A percentile compares a stretch with the other conserved stretches of the same genome.
These are phyloP conservation scores for Umbelopsis sp. DNA, from an alignment of 192 early-diverging fungal species.

Conservation along the genomic window DNA sequence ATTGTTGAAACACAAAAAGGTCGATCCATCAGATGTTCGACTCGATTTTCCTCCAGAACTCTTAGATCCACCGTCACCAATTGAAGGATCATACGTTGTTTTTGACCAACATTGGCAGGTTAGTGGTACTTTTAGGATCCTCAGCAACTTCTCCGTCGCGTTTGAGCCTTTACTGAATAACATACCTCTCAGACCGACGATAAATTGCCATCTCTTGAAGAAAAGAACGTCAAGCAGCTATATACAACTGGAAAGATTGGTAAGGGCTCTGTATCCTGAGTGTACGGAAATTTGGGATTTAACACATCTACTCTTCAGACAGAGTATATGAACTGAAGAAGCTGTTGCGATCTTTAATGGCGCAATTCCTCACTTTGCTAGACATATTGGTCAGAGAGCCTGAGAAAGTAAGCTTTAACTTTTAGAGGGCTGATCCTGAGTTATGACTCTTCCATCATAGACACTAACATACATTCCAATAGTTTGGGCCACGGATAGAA, in stretches of 20 bases:
- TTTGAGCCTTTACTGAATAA: background rate
- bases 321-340: conserved; percentile 66
- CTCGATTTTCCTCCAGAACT: conserved; percentile 45
- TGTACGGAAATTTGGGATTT: background rate
- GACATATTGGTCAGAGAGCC: conserved; percentile 58
- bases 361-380: conserved; percentile 74
- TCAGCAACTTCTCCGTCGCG: too few species aligned
- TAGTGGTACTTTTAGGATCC: conserved; percentile 3
- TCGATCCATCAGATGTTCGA: conserved; percentile 11
- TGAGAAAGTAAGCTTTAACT: conserved; percentile 40
- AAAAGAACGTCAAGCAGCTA: conserved; percentile 66
- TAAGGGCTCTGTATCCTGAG: background rate
- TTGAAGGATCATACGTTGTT: conserved; percentile 54
- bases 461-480: conserved; percentile 6
- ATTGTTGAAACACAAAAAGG: background rate
- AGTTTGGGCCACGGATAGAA: conserved; percentile 62
- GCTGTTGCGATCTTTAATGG: conserved; percentile 60
- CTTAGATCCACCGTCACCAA: conserved; percentile 58
- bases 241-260: conserved; percentile 58
- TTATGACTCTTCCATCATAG: background rate
- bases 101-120: conserved; percentile 78
- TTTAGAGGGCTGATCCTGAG: background rate
- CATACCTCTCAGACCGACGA: conserved; percentile 47
- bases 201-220: conserved; percentile 54
- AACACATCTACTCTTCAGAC: conserved; percentile 43